Conservation (phyloP, 352 stramenopile species). For the Pythium utonaiense region DNA sequence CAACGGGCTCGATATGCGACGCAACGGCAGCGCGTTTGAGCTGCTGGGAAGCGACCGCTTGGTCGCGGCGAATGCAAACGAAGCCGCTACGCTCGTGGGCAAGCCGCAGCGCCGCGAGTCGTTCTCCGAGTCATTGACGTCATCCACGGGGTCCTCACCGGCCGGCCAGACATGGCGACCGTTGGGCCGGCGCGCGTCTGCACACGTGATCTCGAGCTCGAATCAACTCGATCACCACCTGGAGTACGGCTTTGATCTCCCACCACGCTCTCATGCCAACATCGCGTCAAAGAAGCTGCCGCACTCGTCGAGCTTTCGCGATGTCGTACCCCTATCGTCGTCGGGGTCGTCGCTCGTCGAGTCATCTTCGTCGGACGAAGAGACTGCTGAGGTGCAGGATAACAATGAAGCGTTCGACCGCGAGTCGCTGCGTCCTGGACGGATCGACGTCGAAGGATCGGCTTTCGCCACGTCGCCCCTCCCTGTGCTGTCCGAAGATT, state of each 20-base stretch:
- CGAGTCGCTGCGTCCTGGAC: slow-evolving; percentile 6
- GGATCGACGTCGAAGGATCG: slow-evolving; percentile 18
- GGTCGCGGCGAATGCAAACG: slow-evolving; percentile 2
- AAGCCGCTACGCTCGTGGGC: not conserved
- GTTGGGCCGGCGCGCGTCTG: slow-evolving; percentile 27
- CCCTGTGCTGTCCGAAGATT: slow-evolving; percentile 16
- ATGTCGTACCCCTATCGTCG: slow-evolving; percentile 14
- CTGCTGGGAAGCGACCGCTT: not conserved
- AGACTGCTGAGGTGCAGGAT: slow-evolving; percentile 3
- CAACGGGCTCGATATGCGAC: slow-evolving; percentile 19
- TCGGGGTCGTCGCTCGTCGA: slow-evolving; percentile 24
- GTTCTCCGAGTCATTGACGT: slow-evolving; percentile 31
- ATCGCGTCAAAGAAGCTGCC: slow-evolving; percentile 2
- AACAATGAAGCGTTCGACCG: slow-evolving; percentile 23
- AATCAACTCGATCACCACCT: slow-evolving; percentile 30
- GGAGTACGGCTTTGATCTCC: slow-evolving; percentile 18
- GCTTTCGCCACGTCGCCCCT: slow-evolving; percentile 16
- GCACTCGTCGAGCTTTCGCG: slow-evolving; percentile 26
- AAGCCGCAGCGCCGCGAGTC: slow-evolving; percentile 25
- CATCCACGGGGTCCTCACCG: slow-evolving; percentile 27
- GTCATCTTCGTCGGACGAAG: slow-evolving; percentile 30
- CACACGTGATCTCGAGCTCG: slow-evolving; percentile 20
- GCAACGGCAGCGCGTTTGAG: slow-evolving; percentile 13
- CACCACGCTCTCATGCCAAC: slow-evolving; percentile 15
- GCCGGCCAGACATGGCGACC: slow-evolving; percentile 23